Evolutionary conservation across 2,329 filamentous ascomycete genomes (phyloP), one percentile per base, ranked within the genome.

Genomic region (Pyricularia grisea): DNA sequence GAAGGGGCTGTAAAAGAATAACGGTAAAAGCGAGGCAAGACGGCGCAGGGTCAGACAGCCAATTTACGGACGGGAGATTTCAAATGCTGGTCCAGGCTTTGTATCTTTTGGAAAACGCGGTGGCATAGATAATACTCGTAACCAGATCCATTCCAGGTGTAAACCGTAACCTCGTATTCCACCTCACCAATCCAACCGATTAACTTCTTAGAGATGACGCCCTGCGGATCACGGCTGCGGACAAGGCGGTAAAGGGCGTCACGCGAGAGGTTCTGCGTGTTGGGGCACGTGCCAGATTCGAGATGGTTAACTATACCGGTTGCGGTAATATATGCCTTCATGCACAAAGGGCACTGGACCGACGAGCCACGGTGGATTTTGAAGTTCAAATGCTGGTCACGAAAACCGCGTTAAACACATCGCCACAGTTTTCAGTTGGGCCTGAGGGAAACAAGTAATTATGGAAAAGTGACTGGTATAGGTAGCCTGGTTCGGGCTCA

Each of bases 61-160:
- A 36, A 79, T 77, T 81, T 78, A 78, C 87, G 86, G 0, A 73
- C 76, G 0, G 83, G 78, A 0, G 87, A 89, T 58, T 80, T 81
- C 1, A 90, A 74, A 72, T 90, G 87, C 68, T 81, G 77, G 66
- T 85, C 84, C 2, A 90, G 78, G 0, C 73, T 72, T 0, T 61
- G 14, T 0, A 79, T 68, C 0, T 66, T 68, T 0, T 30, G 67
- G 71, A 87, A 90, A 0, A 73, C 31, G 11, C 76, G 75, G 28
- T 81, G 75, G 72, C 88, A 90, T 3, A 89, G 70, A 70, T 84
- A 84, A 76, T 86, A 89, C 72, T 84, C 80, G 74, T 78, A 88
- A 0, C 17, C 71, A 1, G 30, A 0, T 0, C 81, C 81, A 68
- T 88, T 87, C 74, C 77, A 86, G 0, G 83, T 76, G 0, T 69